Evolutionary conservation across 257 asterid species (phyloP).

Genomic region (Orobanche coerulescens): DNA sequence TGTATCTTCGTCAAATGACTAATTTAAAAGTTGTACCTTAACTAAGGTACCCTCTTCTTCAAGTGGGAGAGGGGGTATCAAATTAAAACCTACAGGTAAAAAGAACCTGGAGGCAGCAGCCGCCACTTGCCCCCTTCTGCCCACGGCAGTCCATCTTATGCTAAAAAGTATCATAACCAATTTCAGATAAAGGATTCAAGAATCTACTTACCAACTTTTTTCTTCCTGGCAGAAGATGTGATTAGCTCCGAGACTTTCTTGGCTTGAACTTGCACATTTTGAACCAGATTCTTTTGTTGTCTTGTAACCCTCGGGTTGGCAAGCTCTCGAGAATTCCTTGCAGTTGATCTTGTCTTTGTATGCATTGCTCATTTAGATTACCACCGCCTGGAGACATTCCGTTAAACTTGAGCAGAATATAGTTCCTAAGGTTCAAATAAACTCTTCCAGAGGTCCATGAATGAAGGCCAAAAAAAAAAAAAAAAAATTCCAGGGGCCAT

Average conservation of each 20-base stretch:
- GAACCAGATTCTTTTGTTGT: slow-evolving; percentile 52
- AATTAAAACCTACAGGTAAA: no score
- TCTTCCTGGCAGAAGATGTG: slow-evolving; percentile 88
- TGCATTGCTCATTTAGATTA: slow-evolving; percentile 46
- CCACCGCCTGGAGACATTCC: slow-evolving; percentile 21
- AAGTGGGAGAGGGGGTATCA: background rate
- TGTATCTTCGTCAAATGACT: no score
- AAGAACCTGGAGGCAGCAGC: no score
- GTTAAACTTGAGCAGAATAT: slow-evolving; percentile 18
- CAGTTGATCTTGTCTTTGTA: slow-evolving; percentile 53
- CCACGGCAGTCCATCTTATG: background rate
- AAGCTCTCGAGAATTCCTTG: slow-evolving; percentile 47
- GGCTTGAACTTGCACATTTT: slow-evolving; percentile 50
- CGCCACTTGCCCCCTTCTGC: no score
- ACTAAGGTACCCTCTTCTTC: no score
- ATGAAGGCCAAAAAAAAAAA: background rate
- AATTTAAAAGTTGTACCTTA: no score
- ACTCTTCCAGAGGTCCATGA: slow-evolving; percentile 1
- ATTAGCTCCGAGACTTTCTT: slow-evolving; percentile 70
- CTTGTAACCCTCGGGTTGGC: slow-evolving; percentile 57
- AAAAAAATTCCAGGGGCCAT: background rate
- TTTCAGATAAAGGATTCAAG: slow-evolving; percentile 5
- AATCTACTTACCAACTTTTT: slow-evolving; percentile 53
- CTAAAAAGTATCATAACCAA: background rate
- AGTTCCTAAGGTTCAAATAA: background rate